These are phyloP conservation scores for Didymella pinodella DNA, from an alignment of 2,329 filamentous ascomycete species.

Conservation along the genomic window DNA sequence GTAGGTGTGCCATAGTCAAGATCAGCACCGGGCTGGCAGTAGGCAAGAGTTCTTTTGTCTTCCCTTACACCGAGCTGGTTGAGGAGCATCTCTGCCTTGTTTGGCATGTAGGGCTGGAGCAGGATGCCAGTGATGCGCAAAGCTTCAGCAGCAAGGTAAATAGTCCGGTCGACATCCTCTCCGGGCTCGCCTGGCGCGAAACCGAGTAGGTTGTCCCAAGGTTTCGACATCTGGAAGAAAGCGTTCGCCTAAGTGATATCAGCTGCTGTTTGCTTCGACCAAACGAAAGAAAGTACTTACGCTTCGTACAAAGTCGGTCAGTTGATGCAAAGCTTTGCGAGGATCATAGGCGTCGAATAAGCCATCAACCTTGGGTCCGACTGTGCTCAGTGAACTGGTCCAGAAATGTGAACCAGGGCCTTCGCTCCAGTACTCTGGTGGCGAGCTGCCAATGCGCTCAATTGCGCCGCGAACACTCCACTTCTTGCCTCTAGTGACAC, in stretches of 20 bases:
- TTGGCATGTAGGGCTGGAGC: constrained; percentile 89
- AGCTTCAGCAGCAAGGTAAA: constrained; percentile 78
- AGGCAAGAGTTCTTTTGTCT: constrained; percentile 68
- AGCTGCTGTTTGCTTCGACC: neutral
- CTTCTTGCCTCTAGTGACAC: constrained; percentile 71
- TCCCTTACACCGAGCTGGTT: constrained; percentile 77
- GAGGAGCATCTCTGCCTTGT: constrained; percentile 74
- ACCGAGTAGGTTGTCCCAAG: constrained; percentile 69
- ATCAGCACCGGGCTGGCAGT: constrained; percentile 71
- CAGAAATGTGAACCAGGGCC: constrained; percentile 42
- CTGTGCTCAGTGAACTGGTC: constrained; percentile 49
- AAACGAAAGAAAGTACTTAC: constrained; percentile 27
- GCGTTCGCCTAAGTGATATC: constrained; percentile 64
- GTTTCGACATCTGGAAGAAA: constrained; percentile 69
- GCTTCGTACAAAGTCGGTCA: constrained; percentile 40
- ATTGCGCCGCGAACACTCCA: constrained; percentile 74
- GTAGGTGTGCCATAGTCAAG: constrained; percentile 68
- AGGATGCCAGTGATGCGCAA: constrained; percentile 83
- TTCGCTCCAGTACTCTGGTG: constrained; percentile 38
- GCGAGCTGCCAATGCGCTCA: constrained; percentile 41
- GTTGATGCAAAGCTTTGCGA: constrained; percentile 34
- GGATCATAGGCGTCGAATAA: constrained; percentile 42
- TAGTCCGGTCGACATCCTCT: constrained; percentile 52
- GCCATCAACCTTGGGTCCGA: constrained; percentile 33
- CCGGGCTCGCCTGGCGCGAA: constrained; percentile 40